phyloP scores from a whole-genome alignment of 2,329 filamentous ascomycete species.

The Hirsutella minnesotensis region DNA sequence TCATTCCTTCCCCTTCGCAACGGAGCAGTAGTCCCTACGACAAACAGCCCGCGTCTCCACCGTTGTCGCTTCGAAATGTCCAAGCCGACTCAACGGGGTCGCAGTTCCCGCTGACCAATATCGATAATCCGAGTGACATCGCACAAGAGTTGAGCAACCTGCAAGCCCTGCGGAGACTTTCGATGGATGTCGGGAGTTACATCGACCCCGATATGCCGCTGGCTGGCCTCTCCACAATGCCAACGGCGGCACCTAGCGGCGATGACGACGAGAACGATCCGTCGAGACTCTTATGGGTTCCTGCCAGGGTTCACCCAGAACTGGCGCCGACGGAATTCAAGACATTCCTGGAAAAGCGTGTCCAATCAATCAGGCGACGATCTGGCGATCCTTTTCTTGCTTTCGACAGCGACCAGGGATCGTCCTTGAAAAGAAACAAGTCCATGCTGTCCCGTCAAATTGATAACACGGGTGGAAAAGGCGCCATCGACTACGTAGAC shows the following conservation, averaged over 20 bases:
- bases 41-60: conserved; percentile 37
- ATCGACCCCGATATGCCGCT: conserved; percentile 66
- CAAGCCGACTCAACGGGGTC: conserved; percentile 47
- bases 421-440: conserved; percentile 69
- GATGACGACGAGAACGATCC: conserved; percentile 78
- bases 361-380: conserved; percentile 76
- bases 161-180: conserved; percentile 82
- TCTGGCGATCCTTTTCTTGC: conserved; percentile 62
- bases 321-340: conserved; percentile 94
- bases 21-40: conserved; percentile 27
- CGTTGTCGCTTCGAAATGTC: conserved; percentile 39
- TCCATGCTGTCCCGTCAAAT: conserved; percentile 93
- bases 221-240: conserved; percentile 55
- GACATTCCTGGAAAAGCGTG: conserved; percentile 85
- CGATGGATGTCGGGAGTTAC: conserved; percentile 77
- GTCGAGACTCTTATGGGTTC: conserved; percentile 88
- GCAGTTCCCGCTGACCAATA: conserved; percentile 77
- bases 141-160: conserved; percentile 88
- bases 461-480: conserved; percentile 52
- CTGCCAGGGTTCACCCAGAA: conserved; percentile 86
- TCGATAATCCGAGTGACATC: conserved; percentile 79
- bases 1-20: conserved; percentile 26
- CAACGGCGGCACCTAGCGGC: conserved; percentile 58
- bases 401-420: conserved; percentile 39
- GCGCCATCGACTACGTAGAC: conserved; percentile 60